Conservation (phyloP, 345 rosid species). For the Viola odorata region DNA sequence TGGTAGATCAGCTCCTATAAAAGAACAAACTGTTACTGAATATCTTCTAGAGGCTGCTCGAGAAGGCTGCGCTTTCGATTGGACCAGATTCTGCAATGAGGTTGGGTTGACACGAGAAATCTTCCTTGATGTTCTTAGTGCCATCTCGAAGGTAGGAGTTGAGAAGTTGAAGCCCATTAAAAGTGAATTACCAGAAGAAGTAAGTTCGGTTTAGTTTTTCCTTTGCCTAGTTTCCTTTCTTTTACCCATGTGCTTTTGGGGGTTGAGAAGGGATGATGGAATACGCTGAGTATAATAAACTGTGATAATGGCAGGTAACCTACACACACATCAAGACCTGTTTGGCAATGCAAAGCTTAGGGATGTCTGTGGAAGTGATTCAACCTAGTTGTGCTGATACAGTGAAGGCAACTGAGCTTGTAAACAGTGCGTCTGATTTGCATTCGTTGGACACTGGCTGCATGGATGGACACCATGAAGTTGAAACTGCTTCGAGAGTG, state of each 20-base stretch:
- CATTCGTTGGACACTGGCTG: constrained; percentile 1
- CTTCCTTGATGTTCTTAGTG: constrained; percentile 28
- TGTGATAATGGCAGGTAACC: constrained; percentile 28
- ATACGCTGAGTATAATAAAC: not conserved
- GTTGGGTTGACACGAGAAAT: constrained; percentile 28
- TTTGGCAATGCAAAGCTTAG: constrained; percentile 28
- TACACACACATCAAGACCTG: constrained; percentile 34
- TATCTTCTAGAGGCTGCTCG: constrained; percentile 41
- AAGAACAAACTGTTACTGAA: constrained; percentile 35
- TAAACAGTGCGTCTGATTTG: constrained; percentile 2
- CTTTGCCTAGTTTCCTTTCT: not conserved
- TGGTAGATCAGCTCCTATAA: constrained; percentile 41
- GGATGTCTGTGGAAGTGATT: constrained; percentile 21
- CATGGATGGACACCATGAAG: not conserved
- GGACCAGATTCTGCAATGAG: constrained; percentile 34
- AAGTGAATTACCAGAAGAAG: constrained; percentile 40
- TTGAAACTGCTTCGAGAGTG: not conserved
- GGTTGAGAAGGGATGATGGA: not conserved
- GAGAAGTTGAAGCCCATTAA: constrained; percentile 44
- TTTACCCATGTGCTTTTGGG: not conserved
- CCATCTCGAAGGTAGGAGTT: constrained; percentile 36
- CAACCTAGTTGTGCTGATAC: not conserved
- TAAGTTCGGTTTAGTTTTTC: constrained; percentile 14
- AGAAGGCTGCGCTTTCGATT: constrained; percentile 29
- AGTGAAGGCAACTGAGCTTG: constrained; percentile 6